Base-by-base conservation (phyloP, 257 asterid genomes). In the Handroanthus guayacan region DNA sequence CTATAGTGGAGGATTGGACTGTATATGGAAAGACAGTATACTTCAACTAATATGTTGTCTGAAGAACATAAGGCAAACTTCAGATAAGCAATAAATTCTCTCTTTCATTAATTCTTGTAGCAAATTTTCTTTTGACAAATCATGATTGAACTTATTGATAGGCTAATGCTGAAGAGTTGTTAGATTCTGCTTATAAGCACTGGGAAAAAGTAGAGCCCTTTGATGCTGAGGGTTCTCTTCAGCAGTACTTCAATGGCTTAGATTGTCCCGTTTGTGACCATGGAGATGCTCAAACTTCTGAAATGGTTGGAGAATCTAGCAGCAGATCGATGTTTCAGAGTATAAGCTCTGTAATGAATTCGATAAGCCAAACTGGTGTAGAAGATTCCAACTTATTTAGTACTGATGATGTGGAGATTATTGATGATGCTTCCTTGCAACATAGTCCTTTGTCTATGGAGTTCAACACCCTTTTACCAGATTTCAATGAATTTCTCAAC, bases 31-130 rank as follows among this genome's bases (percentile, higher is more conserved):
- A 66, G 57, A 25, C 74, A 51, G 60, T 84, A 75, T 78, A 64
- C 48, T 67, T 76, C 65, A 2, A 14, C 52, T n/a, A 74, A 79
- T 71, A 50, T 8, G 62, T 79, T 74, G 47, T 69, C 86, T 3
- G 83, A 82, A 69, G 62, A 72, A 11, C 78, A 80, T 3, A 79
- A 89, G 97, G 96, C 85, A 82, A 66, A 67, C 45, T 68, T 51
- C 48, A 37, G 20, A 62, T 31, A 62, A 67, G 38, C 77, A 25
- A 25, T 25, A 25, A 25, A 25, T 25, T 62, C 13, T 78, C 20
- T 54, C 3, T 13, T 45, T 6, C 6, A 43, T 52, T 11, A 1
- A n/a, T 12, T 3, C 43, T 39, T 54, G n/a, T 34, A 18, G 1
- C 58, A 12, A 9, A 39, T 38, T 39, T 8, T 25, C 3, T 14